Evolutionary conservation across 352 stramenopile genomes (phyloP), one percentile per base, ranked within the genome.

Genomic region (Phytopythium vexans): DNA sequence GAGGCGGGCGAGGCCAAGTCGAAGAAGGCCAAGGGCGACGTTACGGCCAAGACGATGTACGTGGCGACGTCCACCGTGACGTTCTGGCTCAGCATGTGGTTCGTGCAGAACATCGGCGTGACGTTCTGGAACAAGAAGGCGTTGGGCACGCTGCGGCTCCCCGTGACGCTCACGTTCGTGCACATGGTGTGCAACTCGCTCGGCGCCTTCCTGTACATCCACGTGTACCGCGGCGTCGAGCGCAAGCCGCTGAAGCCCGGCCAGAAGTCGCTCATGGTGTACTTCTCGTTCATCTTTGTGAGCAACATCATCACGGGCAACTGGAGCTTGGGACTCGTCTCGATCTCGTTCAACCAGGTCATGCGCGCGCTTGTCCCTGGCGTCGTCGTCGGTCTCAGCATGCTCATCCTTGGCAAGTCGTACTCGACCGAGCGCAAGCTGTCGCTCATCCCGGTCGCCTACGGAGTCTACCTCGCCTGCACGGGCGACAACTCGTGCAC

Each of bases 221-320:
- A 91, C 58, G 65, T 68, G 42, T 91, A 77, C 66, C 71, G 73
- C 12, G 76, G 77, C 56, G 73, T 88, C 14, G 74, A 88, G 44
- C 74, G 82, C 53, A 86, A 91, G 62, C 67, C 56, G 37, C 68
- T 93, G 35, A 78, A 86, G 47, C 41, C 64, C 11, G 69, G 67
- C 0, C 80, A 93, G 52, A 72, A 84, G 57, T 76, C 77, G 62
- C 74, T 89, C 52, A 90, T 93, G 78, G 64, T 91, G n/a, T 90
- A 86, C 56, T 93, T 93, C 72, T 96, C 81, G 15, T 51, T 97
- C 49, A 89, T 98, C 49, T 98, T 98, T 52, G 90, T 94, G 37
- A 89, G 94, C 61, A 98, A 98, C 60, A 98, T 98, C 72, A 92
- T 94, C 64, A 96, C 95, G 45, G 94, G 94, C 58, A 98, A 98